Evolutionary conservation across 306 rosid genomes (phyloP), one percentile per base, ranked within the genome.

Genomic region (Herpetospermum pedunculosum): DNA sequence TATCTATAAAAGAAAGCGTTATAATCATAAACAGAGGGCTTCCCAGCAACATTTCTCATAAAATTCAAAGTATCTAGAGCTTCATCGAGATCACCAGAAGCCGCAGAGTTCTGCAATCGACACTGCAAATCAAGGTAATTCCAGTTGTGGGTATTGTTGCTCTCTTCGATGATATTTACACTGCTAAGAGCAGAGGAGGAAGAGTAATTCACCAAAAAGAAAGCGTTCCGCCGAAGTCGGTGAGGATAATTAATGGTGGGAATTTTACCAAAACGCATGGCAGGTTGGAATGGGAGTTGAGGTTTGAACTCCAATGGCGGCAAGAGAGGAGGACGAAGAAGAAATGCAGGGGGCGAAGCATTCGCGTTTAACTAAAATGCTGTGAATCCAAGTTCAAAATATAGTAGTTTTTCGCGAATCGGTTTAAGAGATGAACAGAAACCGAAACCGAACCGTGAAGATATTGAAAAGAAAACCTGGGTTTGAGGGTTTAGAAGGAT

Each of bases 1-100:
- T 80, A 76, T 78, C 70, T 80, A 52, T 76, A 10, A 49, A 82
- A 76, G 78, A 78, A 60, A 78, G 83, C 77, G 58, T 85, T 85
- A 52, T 69, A 82, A 70, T 85, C 88, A 48, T 80, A 80, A 18
- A 82, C 84, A 13, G 79, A 72, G 9, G 84, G 86, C 76, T 85
- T 85, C 60, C 78, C 83, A 0, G 63, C 43, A 38, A 76, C 32
- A 43, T 59, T 67, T 62, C 70, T 62, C 88, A 82, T 85, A 47
- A 69, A 73, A 52, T 53, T 67, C 74, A 85, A 75, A 47, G 83
- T 69, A 2, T 80, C 77, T 16, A 80, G 55, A 35, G 88, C 84
- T 69, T 76, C 60, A 18, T 16, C 7, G 40, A 82, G 76, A 68
- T 75, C 8, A 41, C 86, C 88, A 3, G 80, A 65, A 71, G 74